Conservation (phyloP, 306 rosid species). For the Lathyrus tuberosus region DNA sequence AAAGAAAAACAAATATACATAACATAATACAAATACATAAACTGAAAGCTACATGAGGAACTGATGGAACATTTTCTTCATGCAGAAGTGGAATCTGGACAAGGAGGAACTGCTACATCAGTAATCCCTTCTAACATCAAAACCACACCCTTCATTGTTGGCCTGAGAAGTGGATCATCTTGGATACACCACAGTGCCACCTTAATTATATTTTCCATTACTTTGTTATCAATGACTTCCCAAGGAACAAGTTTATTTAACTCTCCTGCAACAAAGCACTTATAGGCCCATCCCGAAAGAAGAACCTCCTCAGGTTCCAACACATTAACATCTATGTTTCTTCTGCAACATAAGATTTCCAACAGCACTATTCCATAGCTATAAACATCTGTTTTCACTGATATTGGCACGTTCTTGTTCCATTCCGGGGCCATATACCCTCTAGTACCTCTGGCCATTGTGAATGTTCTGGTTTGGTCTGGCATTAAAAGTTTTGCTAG, state of each 20-base stretch:
- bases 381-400: constrained; percentile 49
- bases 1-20: constrained; percentile 1
- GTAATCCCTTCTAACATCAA: constrained; percentile 47
- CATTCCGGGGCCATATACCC: constrained; percentile 52
- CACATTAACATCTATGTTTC: constrained; percentile 26
- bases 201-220: constrained; percentile 42
- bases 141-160: constrained; percentile 51
- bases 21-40: background rate
- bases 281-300: constrained; percentile 44
- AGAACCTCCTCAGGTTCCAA: constrained; percentile 39
- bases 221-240: constrained; percentile 26
- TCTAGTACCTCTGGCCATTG: constrained; percentile 43
- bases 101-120: constrained; percentile 46
- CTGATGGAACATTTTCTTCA: background rate
- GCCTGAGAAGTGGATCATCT: constrained; percentile 48
- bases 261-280: constrained; percentile 35
- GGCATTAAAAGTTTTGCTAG: constrained; percentile 49
- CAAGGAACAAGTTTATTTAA: constrained; percentile 35
- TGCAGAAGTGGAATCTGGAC: constrained; percentile 29
- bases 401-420: constrained; percentile 43
- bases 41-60: background rate
- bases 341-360: constrained; percentile 45
- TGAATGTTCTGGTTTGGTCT: constrained; percentile 48
- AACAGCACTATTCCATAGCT: constrained; percentile 45
- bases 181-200: constrained; percentile 51